Base-by-base conservation (phyloP, 192 early-diverging fungal genomes). In the Geosiphon pyriformis region DNA sequence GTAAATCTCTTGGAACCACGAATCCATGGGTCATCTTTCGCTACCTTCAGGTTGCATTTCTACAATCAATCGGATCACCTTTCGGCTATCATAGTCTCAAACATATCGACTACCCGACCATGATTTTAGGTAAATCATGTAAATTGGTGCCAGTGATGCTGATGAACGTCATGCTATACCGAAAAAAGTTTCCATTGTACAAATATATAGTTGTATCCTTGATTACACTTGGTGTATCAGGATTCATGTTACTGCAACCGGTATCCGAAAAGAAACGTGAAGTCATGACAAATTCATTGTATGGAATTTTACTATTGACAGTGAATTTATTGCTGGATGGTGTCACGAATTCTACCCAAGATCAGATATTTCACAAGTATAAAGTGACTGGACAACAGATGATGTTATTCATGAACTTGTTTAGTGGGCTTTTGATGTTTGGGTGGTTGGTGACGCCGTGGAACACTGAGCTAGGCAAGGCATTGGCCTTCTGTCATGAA, bases 401-500 rank as follows among this genome's bases (percentile, higher is more conserved):
- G 95, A 99, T 99, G 96, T 86, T 93, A 61, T 90, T 82, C 70
- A 95, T 99, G 94, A 99, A 98, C 73, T 65, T 88, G 22, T 85
- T 90, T 75, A 86, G 89, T 51, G 81, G 87, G 0, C n/a, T 79
- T 7, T 76, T 90, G 59, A 95, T 93, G 83, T 55, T 75, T 6
- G 25, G 65, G 48, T 99, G 89, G 80, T 80, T 98, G 23, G 52
- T 90, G 29, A 83, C 88, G 56, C 91, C 92, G 37, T 90, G 74
- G 72, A 92, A 85, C 42, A 70, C 79, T 33, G 96, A 99, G 76
- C 77, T 98, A 8, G 49, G 64, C 3, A 72, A 70, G 26, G 97
- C 95, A 3, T 26, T 93, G 1, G 61, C 70, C 4, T 99, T 99
- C 69, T 85, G 87, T 66, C 61, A 77, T 17, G 73, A 76, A 7